Evolutionary conservation across 345 rosid genomes (phyloP).

Genomic region (Garcia nutans): DNA sequence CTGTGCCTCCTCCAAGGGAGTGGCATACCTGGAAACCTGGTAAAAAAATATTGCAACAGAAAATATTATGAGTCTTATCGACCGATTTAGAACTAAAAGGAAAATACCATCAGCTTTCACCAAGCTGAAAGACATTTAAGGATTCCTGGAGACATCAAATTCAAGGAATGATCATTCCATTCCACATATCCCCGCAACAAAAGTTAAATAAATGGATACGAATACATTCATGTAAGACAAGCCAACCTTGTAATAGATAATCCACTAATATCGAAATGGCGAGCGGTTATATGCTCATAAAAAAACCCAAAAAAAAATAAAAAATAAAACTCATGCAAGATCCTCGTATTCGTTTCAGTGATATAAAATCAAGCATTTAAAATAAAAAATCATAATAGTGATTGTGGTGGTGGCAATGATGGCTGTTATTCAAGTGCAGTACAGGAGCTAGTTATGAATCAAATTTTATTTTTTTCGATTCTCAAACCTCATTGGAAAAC

Average conservation of each 20-base stretch:
- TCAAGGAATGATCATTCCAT: not conserved
- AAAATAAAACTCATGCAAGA: not conserved
- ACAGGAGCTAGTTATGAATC: constrained; percentile 2
- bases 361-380: constrained; percentile 3
- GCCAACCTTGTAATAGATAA: not conserved
- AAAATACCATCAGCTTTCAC: not conserved
- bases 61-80: constrained; percentile 9
- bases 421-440: constrained; percentile 7
- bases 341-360: not conserved
- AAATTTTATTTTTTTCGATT: not conserved
- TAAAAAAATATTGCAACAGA: constrained; percentile 8
- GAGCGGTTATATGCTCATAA: not conserved
- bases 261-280: not conserved
- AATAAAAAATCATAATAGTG: not conserved
- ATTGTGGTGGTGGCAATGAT: not conserved
- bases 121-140: not conserved
- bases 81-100: constrained; percentile 3
- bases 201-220: too few species aligned
- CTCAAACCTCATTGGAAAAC: not conserved
- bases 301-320: not conserved
- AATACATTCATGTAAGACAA: not conserved
- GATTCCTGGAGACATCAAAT: not conserved
- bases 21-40: constrained; percentile 97
- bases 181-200: not conserved
- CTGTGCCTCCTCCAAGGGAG: constrained; percentile 97